phyloP scores from a whole-genome alignment of 2,329 filamentous ascomycete genomes.

The Akanthomyces uredinophilus region DNA sequence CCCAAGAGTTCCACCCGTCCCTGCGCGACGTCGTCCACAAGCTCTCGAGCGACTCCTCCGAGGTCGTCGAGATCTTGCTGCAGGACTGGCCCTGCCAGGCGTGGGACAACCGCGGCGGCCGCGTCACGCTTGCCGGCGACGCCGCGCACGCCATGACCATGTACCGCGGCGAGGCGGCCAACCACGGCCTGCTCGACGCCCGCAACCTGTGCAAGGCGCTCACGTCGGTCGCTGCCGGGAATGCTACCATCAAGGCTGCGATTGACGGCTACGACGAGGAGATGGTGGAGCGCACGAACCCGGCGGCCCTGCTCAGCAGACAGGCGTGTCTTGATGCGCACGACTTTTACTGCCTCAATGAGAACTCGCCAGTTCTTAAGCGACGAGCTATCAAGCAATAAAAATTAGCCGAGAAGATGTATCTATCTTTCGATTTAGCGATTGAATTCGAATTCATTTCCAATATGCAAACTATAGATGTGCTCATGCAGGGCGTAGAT shows the following conservation, averaged over 20 bases:
- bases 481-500: not conserved
- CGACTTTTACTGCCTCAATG: constrained; percentile 26
- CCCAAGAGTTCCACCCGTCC: constrained; percentile 29
- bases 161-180: constrained; percentile 39
- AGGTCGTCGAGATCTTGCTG: constrained; percentile 31
- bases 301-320: constrained; percentile 27
- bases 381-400: constrained; percentile 4
- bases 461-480: not conserved
- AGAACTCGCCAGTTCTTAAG: constrained; percentile 27
- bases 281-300: constrained; percentile 25
- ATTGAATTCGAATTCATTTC: not conserved
- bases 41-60: constrained; percentile 36
- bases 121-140: constrained; percentile 47
- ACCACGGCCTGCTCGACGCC: constrained; percentile 37
- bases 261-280: constrained; percentile 28
- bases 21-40: constrained; percentile 38
- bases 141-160: constrained; percentile 57
- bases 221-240: constrained; percentile 17
- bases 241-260: constrained; percentile 14
- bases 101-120: constrained; percentile 39
- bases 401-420: not conserved
- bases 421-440: not conserved
- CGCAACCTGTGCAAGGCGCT: constrained; percentile 25
- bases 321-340: constrained; percentile 31
- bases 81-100: constrained; percentile 33